phyloP scores from a whole-genome alignment of 2,329 filamentous ascomycete species.

The Microascus cirrosus region DNA sequence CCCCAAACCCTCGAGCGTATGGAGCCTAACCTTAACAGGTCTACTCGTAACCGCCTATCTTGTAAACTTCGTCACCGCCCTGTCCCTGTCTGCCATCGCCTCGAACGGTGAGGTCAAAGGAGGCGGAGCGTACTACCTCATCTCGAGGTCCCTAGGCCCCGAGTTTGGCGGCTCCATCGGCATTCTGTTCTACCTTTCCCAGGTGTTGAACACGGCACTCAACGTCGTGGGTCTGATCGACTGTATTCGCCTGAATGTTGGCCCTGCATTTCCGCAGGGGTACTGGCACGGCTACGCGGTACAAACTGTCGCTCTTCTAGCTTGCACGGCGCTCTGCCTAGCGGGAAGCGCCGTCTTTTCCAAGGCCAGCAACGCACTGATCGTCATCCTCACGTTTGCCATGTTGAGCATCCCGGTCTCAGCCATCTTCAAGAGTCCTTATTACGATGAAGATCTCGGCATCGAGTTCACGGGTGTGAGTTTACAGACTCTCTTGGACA shows the following conservation, averaged over 20 bases:
- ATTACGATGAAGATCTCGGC: slow-evolving; percentile 46
- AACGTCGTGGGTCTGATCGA: slow-evolving; percentile 81
- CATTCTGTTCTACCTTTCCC: slow-evolving; percentile 82
- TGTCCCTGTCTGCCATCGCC: slow-evolving; percentile 80
- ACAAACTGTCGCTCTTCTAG: slow-evolving; percentile 56
- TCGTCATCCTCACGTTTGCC: slow-evolving; percentile 59
- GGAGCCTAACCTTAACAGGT: slow-evolving; percentile 27
- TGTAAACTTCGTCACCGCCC: slow-evolving; percentile 73
- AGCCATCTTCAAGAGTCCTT: slow-evolving; percentile 57
- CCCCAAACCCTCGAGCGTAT: not conserved
- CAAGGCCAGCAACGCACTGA: slow-evolving; percentile 65
- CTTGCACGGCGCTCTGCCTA: slow-evolving; percentile 66
- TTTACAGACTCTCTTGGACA: slow-evolving; percentile 57
- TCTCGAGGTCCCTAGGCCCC: slow-evolving; percentile 73
- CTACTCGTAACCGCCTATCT: slow-evolving; percentile 66
- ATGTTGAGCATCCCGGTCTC: slow-evolving; percentile 77
- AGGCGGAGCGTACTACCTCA: slow-evolving; percentile 80
- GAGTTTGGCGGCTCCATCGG: slow-evolving; percentile 87
- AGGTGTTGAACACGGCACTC: slow-evolving; percentile 75
- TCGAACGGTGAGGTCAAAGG: slow-evolving; percentile 84
- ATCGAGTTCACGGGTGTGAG: slow-evolving; percentile 74
- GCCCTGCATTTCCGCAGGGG: slow-evolving; percentile 52
- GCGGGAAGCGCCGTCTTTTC: slow-evolving; percentile 73
- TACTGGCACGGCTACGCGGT: slow-evolving; percentile 72
- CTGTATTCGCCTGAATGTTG: slow-evolving; percentile 68